Base-by-base conservation (phyloP, 768 basidiomycete genomes). In the Tricholoma saponaceum region DNA sequence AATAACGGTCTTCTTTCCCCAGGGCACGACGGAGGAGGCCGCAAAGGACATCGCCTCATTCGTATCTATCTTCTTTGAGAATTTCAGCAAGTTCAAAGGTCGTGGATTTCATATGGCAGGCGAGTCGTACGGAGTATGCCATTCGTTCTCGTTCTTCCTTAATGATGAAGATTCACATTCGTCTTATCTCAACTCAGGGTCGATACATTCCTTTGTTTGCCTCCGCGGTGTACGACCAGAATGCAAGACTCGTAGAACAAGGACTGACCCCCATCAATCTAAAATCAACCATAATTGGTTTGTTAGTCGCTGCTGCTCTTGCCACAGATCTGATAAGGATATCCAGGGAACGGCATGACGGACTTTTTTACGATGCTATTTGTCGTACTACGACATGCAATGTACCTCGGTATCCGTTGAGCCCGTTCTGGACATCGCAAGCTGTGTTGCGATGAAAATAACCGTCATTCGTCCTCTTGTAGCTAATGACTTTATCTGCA, bases 141-240 rank as follows among this genome's bases (percentile, higher is more conserved):
- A n/a, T n/a, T n/a, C n/a, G n/a, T 22, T 23, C 13, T 7, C 10
- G 28, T 22, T 12, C 7, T 18, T 55, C 18, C 47, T 28, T 35
- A 10, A 30, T 49, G 5, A 7, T 57, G 32, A 51, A 25, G 16
- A 13, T 43, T 53, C 23, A 18, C 14, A 39, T 16, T 14, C 7
- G 2, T 22, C 13, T 4, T 25, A 25, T 16, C 3, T 3, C 10
- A 22, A 4, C 10, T 0, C 52, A 87, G 87, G 86, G 87, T 5
- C 81, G 84, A 10, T 88, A 89, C 64, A 73, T 90, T 1, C 88
- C 86, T 0, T 72, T 88, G 1, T 93, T 93, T 60, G 91, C 90
- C 0, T 79, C 87, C 14, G 85, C 86, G 30, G 83, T 93, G 10
- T 81, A 85, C 51, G 91, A 93, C 69, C 83, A 86, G 62, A 92